phyloP scores from a whole-genome alignment of 75 land plant species.

The Ceratopteris richardii region DNA sequence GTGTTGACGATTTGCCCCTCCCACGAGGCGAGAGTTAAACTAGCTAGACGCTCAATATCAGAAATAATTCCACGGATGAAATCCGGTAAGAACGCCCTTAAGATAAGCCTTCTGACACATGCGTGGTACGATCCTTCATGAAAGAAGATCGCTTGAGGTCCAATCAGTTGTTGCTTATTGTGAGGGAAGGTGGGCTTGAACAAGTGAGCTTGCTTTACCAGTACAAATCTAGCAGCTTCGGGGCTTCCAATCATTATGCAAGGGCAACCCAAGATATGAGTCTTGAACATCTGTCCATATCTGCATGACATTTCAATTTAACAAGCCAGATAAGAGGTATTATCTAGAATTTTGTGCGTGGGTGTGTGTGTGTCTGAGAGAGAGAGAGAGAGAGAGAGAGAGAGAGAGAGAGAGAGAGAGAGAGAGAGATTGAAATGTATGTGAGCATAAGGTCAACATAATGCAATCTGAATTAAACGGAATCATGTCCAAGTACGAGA shows the following conservation, averaged over 20 bases:
- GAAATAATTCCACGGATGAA: slow-evolving; percentile 33
- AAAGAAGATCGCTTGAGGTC: slow-evolving; percentile 55
- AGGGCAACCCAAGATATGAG: slow-evolving; percentile 58
- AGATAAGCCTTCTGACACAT: slow-evolving; percentile 41
- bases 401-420: too few species aligned
- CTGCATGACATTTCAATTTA: too few species aligned
- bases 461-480: too few species aligned
- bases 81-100: slow-evolving; percentile 35
- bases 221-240: slow-evolving; percentile 57
- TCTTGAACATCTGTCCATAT: slow-evolving; percentile 69
- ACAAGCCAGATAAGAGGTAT: too few species aligned
- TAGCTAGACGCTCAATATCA: slow-evolving; percentile 26
- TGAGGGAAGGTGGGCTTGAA: slow-evolving; percentile 81
- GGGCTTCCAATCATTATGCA: slow-evolving; percentile 62
- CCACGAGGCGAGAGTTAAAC: slow-evolving; percentile 35
- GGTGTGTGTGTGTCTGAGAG: too few species aligned
- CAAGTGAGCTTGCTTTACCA: slow-evolving; percentile 47
- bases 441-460: too few species aligned
- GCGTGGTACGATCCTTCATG: slow-evolving; percentile 65
- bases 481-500: too few species aligned
- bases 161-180: slow-evolving; percentile 40
- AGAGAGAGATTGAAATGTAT: too few species aligned
- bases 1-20: slow-evolving; percentile 35
- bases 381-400: too few species aligned
- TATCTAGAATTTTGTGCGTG: too few species aligned